Conservation (phyloP, 1,284 basidiomycete genomes). For the Ceratorhiza oryzae-sativae region DNA sequence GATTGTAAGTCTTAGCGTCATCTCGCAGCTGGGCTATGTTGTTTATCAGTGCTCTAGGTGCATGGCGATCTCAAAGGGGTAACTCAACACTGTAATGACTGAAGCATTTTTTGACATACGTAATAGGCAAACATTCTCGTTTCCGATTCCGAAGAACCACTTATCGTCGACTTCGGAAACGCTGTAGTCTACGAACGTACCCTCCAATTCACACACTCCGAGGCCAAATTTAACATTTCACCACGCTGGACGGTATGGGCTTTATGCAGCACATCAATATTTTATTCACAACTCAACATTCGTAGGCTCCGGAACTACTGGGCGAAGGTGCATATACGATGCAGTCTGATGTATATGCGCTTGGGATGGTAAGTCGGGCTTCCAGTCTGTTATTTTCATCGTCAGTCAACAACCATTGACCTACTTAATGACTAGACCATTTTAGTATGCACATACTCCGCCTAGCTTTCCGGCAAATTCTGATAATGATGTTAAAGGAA, state of each 20-base stretch:
- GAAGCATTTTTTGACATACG: too few species aligned
- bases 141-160: background rate
- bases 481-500: background rate
- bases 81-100: background rate
- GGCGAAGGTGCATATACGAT: background rate
- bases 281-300: background rate
- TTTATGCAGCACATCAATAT: too few species aligned
- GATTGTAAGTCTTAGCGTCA: slow-evolving; percentile 10
- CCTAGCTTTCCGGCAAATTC: background rate
- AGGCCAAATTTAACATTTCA: background rate
- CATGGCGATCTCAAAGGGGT: slow-evolving; percentile 30
- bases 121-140: slow-evolving; percentile 11
- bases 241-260: slow-evolving; percentile 5
- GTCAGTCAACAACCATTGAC: too few species aligned
- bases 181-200: background rate
- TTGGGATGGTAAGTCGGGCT: background rate
- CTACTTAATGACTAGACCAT: background rate
- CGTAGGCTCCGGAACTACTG: slow-evolving; percentile 5
- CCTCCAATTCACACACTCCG: background rate
- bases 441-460: background rate
- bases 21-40: too few species aligned
- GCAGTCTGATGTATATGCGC: slow-evolving; percentile 18
- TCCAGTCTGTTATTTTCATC: background rate
- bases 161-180: slow-evolving; percentile 19
- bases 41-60: background rate